A percentile compares a stretch with the other conserved stretches of the same genome.
Evolutionary conservation across 2,329 filamentous ascomycete species (phyloP).

Genomic region (Cladosporium colombiae): DNA sequence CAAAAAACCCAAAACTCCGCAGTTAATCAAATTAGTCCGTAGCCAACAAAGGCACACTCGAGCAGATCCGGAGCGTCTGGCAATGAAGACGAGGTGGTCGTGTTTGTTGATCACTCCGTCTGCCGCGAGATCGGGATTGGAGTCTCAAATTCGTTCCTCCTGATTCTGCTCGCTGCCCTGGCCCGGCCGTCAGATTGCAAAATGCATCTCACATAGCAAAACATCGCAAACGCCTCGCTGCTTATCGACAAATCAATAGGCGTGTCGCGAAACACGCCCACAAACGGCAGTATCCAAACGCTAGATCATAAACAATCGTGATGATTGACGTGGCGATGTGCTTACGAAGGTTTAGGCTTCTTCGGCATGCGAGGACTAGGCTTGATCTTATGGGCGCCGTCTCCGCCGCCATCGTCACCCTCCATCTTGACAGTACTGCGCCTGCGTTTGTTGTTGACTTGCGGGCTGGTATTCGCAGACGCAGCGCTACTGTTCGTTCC

Average conservation of each 20-base stretch:
- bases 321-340: not conserved
- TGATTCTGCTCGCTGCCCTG: not conserved
- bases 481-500: constrained; percentile 56
- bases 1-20: not conserved
- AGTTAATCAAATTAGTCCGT: not conserved
- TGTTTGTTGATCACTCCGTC: not conserved
- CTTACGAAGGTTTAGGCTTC: constrained; percentile 34
- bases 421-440: constrained; percentile 62
- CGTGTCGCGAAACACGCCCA: not conserved
- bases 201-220: not conserved
- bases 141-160: not conserved
- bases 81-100: not conserved
- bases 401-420: constrained; percentile 50
- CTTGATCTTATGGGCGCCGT: constrained; percentile 49
- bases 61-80: not conserved
- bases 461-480: constrained; percentile 63
- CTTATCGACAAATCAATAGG: not conserved
- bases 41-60: not conserved
- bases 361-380: constrained; percentile 48
- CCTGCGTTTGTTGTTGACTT: constrained; percentile 57
- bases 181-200: not conserved
- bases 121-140: not conserved
- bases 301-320: not conserved
- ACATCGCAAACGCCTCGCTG: constrained; percentile 9
- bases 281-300: constrained; percentile 3